Percentiles rank a stretch among this genome's conserved stretches.
Conservation (phyloP, 768 basidiomycete genomes). For the Boletus patriciae region DNA sequence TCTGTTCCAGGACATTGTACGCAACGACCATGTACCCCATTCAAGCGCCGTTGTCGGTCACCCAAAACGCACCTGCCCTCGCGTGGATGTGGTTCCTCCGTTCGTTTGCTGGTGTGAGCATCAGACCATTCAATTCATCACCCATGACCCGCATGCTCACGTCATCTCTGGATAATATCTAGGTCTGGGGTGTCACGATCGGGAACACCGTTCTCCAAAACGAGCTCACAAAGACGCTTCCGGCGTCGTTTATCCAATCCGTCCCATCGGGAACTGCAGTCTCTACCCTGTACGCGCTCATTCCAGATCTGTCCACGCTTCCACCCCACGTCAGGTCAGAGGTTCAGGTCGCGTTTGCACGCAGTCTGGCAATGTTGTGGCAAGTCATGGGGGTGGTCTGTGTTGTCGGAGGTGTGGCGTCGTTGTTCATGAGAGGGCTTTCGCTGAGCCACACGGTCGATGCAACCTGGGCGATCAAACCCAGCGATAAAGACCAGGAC, state of each 20-base stretch:
- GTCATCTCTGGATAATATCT: not conserved
- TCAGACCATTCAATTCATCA: too few species aligned
- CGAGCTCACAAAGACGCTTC: conserved; percentile 42
- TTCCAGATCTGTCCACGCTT: conserved; percentile 42
- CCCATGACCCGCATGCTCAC: not conserved
- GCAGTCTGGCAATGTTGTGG: conserved; percentile 44
- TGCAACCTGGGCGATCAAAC: conserved; percentile 6
- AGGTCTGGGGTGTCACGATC: conserved; percentile 55
- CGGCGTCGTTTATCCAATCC: conserved; percentile 35
- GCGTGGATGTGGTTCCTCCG: conserved; percentile 37
- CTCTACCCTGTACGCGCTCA: conserved; percentile 42
- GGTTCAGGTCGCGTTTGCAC: conserved; percentile 44
- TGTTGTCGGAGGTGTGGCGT: conserved; percentile 13
- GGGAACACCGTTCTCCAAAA: conserved; percentile 54
- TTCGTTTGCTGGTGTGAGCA: conserved; percentile 28
- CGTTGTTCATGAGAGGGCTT: conserved; percentile 20
- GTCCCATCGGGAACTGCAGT: conserved; percentile 23
- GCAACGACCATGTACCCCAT: conserved; percentile 32
- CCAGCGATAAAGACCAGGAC: not conserved
- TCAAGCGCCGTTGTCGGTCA: conserved; percentile 34
- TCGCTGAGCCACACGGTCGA: conserved; percentile 10
- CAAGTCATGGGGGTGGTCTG: conserved; percentile 41
- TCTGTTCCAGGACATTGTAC: conserved; percentile 2
- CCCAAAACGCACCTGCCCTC: conserved; percentile 40
- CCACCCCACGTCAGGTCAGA: conserved; percentile 31